These are phyloP conservation scores for Neurospora sp. DNA, from an alignment of 495 filamentous ascomycete species.

Conservation along the genomic window DNA sequence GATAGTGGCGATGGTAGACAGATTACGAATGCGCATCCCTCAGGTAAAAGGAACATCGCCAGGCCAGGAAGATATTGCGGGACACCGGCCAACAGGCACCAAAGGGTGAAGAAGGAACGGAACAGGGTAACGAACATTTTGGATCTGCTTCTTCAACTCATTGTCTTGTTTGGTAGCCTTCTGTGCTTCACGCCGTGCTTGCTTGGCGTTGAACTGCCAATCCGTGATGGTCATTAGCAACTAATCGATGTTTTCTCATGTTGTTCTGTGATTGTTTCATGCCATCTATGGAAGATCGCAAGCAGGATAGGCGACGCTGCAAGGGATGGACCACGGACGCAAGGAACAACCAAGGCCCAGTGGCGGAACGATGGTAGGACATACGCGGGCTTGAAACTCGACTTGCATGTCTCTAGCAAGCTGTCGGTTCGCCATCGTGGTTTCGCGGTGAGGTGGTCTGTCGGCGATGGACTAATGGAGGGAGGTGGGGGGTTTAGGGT, in stretches of 20 bases:
- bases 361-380: constrained; percentile 1
- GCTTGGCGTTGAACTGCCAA: constrained; percentile 70
- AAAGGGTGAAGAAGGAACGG: not conserved
- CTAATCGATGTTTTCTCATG: not conserved
- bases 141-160: constrained; percentile 71
- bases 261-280: not conserved
- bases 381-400: constrained; percentile 43
- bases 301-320: not conserved
- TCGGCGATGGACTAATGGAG: not conserved
- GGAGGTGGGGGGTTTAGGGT: constrained; percentile 3
- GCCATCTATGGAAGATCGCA: not conserved
- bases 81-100: not conserved
- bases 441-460: not conserved
- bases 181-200: constrained; percentile 67
- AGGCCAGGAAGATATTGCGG: not conserved
- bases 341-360: not conserved
- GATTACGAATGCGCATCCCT: not conserved
- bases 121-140: constrained; percentile 45
- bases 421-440: constrained; percentile 41
- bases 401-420: constrained; percentile 41
- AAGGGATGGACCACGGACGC: not conserved
- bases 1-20: not conserved
- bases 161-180: constrained; percentile 79
- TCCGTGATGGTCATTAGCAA: not conserved
- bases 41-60: not conserved